Evolutionary conservation across 2,329 filamentous ascomycete genomes (phyloP).

Genomic region (Fonsecaea monophora): DNA sequence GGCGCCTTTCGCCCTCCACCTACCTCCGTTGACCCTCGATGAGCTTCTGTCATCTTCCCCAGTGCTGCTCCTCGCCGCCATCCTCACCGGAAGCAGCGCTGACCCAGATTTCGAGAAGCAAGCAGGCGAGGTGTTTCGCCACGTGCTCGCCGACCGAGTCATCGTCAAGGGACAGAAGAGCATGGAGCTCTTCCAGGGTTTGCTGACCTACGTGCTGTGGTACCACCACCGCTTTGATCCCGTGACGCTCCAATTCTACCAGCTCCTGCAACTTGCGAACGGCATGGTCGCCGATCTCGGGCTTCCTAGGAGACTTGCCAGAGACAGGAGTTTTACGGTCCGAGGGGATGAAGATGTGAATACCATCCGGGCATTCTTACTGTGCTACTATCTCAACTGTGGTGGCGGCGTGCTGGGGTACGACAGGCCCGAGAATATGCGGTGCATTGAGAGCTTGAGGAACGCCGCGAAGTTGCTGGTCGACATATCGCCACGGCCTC

Average conservation of each 20-base stretch:
- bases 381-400: slow-evolving; percentile 33
- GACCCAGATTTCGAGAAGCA: slow-evolving; percentile 20
- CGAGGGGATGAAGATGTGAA: slow-evolving; percentile 8
- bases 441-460: slow-evolving; percentile 22
- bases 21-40: neutral
- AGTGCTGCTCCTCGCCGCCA: slow-evolving; percentile 19
- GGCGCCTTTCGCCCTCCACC: slow-evolving; percentile 24
- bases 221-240: slow-evolving; percentile 48
- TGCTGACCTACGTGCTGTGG: slow-evolving; percentile 66
- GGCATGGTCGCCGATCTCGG: slow-evolving; percentile 45
- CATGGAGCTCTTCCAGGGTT: slow-evolving; percentile 63
- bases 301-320: slow-evolving; percentile 17
- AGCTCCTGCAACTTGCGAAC: slow-evolving; percentile 45
- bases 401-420: slow-evolving; percentile 26
- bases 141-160: slow-evolving; percentile 51
- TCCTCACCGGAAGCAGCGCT: slow-evolving; percentile 27
- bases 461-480: slow-evolving; percentile 17
- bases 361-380: slow-evolving; percentile 23
- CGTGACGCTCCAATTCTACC: slow-evolving; percentile 44
- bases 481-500: neutral
- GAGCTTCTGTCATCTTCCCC: slow-evolving; percentile 6
- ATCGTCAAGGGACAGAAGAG: slow-evolving; percentile 64
- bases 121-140: slow-evolving; percentile 24
- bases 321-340: too few species aligned
- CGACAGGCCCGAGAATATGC: slow-evolving; percentile 30